Evolutionary conservation across 2,329 filamentous ascomycete species (phyloP).

Genomic region (Fusarium sp.): DNA sequence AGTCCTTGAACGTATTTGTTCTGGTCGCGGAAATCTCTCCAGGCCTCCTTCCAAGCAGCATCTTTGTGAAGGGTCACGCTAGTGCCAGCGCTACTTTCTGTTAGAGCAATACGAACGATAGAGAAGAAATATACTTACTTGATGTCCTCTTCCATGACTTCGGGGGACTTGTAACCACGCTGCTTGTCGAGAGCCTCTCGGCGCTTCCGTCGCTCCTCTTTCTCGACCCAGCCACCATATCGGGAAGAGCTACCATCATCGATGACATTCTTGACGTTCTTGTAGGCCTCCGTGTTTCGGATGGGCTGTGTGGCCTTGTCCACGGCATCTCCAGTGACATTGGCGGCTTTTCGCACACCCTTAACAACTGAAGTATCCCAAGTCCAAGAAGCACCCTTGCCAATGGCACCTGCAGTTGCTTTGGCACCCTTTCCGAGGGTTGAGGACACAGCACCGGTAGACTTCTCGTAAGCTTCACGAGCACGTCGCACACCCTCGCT

Average conservation of each 20-base stretch:
- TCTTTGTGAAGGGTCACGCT: slow-evolving; percentile 97
- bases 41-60: slow-evolving; percentile 97
- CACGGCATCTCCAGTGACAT: slow-evolving; percentile 84
- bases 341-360: slow-evolving; percentile 86
- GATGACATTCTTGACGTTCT: slow-evolving; percentile 93
- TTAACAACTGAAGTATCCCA: slow-evolving; percentile 97
- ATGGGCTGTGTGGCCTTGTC: slow-evolving; percentile 97
- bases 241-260: slow-evolving; percentile 96
- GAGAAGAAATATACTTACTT: slow-evolving; percentile 72
- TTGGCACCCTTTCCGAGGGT: slow-evolving; percentile 85
- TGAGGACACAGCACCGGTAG: slow-evolving; percentile 82
- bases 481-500: slow-evolving; percentile 91
- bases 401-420: slow-evolving; percentile 85
- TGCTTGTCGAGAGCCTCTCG: slow-evolving; percentile 79
- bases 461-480: slow-evolving; percentile 85
- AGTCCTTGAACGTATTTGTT: slow-evolving; percentile 89
- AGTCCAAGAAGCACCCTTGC: slow-evolving; percentile 93
- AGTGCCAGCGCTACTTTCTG: slow-evolving; percentile 79
- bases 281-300: slow-evolving; percentile 92
- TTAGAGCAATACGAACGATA: slow-evolving; percentile 44
- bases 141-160: slow-evolving; percentile 83
- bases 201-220: slow-evolving; percentile 87
- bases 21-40: slow-evolving; percentile 92
- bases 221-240: slow-evolving; percentile 97
- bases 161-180: slow-evolving; percentile 56